A percentile compares a stretch with the other conserved stretches of the same genome.
phyloP scores from a whole-genome alignment of 2,329 filamentous ascomycete genomes.

The Penicillium freii region DNA sequence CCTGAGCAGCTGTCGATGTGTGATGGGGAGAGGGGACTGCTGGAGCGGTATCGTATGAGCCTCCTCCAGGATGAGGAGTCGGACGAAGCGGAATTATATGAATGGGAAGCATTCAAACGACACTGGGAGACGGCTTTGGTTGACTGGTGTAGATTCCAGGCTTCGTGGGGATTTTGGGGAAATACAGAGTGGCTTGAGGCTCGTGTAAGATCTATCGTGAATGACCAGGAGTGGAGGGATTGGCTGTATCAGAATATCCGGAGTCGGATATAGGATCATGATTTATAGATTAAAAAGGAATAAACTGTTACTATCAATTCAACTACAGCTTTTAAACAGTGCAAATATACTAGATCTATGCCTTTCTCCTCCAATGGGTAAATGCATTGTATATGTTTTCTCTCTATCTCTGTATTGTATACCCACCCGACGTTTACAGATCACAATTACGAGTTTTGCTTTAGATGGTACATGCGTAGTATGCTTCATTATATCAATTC shows the following conservation, averaged over 20 bases:
- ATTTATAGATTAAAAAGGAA: neutral
- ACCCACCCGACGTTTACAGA: no score
- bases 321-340: neutral
- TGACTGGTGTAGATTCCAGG: conserved; percentile 64
- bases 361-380: no score
- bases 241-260: conserved; percentile 42
- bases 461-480: neutral
- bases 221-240: conserved; percentile 45
- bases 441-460: no score
- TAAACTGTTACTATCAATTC: neutral
- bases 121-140: conserved; percentile 68
- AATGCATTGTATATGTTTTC: no score
- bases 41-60: conserved; percentile 48
- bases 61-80: conserved; percentile 12
- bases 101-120: conserved; percentile 53
- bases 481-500: neutral
- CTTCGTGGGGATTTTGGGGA: conserved; percentile 62
- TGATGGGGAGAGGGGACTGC: conserved; percentile 50
- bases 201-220: conserved; percentile 52
- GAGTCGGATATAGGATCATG: neutral
- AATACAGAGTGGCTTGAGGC: conserved; percentile 60
- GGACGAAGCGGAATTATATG: conserved; percentile 43
- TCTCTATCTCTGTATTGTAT: no score
- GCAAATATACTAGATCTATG: no score
- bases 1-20: conserved; percentile 50